These are phyloP conservation scores for Pseudopyricularia cyperi DNA, from an alignment of 2,329 filamentous ascomycete genomes.

Conservation along the genomic window DNA sequence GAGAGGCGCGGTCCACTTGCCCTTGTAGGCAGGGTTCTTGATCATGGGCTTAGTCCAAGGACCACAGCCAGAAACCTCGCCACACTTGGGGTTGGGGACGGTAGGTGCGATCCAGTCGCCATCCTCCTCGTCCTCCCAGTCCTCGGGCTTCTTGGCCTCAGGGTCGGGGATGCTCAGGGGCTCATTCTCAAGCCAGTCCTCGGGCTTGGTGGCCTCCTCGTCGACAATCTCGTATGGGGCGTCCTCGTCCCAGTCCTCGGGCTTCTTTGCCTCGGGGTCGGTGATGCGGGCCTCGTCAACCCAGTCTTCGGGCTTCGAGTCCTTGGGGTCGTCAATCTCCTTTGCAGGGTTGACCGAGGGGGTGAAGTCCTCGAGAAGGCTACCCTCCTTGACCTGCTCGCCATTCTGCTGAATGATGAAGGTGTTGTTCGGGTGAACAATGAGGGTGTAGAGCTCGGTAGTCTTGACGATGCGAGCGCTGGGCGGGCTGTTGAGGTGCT, in stretches of 20 bases:
- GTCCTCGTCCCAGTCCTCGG: slow-evolving; percentile 98
- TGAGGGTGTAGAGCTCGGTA: slow-evolving; percentile 88
- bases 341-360: slow-evolving; percentile 86
- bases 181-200: slow-evolving; percentile 93
- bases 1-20: slow-evolving; percentile 87
- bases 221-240: slow-evolving; percentile 94
- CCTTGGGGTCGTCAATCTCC: slow-evolving; percentile 91
- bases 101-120: slow-evolving; percentile 91
- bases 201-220: slow-evolving; percentile 79
- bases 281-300: slow-evolving; percentile 85
- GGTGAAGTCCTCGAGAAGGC: slow-evolving; percentile 83
- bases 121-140: slow-evolving; percentile 99
- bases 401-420: slow-evolving; percentile 88
- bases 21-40: slow-evolving; percentile 96
- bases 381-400: slow-evolving; percentile 76
- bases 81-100: slow-evolving; percentile 91
- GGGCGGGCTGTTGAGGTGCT: slow-evolving; percentile 80
- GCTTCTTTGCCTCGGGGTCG: slow-evolving; percentile 89
- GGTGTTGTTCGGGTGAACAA: slow-evolving; percentile 93
- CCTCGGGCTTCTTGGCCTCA: slow-evolving; percentile 92
- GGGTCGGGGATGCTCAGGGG: slow-evolving; percentile 74
- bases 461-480: slow-evolving; percentile 83
- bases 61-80: slow-evolving; percentile 85
- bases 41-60: slow-evolving; percentile 85
- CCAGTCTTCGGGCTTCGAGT: slow-evolving; percentile 92